phyloP scores from a whole-genome alignment of 768 basidiomycete genomes.

The Boletus tylopilopsis region DNA sequence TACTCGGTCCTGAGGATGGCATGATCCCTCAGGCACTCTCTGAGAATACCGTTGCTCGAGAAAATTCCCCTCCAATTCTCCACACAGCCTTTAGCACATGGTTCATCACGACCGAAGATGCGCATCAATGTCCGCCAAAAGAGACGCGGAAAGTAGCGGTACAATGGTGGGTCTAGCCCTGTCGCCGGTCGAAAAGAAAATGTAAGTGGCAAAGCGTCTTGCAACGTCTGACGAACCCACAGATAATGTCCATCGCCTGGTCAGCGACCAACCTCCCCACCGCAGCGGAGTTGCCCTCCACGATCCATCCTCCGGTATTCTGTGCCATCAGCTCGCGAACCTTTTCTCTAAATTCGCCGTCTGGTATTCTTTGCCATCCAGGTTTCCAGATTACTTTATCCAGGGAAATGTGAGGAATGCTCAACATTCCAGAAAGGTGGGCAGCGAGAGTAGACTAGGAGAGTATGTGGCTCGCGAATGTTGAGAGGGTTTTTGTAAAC shows the following conservation, averaged over 20 bases:
- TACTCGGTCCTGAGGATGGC: slow-evolving; percentile 14
- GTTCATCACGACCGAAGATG: slow-evolving; percentile 28
- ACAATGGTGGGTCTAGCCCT: slow-evolving; percentile 70
- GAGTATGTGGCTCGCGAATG: too few relatives aligned
- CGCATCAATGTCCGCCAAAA: slow-evolving; percentile 50
- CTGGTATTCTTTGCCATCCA: slow-evolving; percentile 38
- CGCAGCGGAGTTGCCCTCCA: slow-evolving; percentile 45
- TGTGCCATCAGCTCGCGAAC: slow-evolving; percentile 24
- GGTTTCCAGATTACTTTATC: slow-evolving; percentile 50
- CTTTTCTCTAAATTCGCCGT: slow-evolving; percentile 22
- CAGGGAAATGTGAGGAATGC: slow-evolving; percentile 43
- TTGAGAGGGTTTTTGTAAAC: too few relatives aligned
- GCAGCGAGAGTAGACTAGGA: slow-evolving; percentile 45
- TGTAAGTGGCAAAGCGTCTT: neutral
- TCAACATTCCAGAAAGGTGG: slow-evolving; percentile 41
- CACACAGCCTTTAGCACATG: slow-evolving; percentile 49
- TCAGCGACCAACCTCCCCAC: slow-evolving; percentile 35
- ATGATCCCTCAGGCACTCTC: slow-evolving; percentile 49
- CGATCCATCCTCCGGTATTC: slow-evolving; percentile 45
- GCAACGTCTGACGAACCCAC: slow-evolving; percentile 30
- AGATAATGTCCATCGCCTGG: slow-evolving; percentile 49
- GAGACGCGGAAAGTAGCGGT: slow-evolving; percentile 58
- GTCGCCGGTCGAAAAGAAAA: neutral
- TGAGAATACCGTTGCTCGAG: slow-evolving; percentile 46
- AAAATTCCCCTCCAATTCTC: slow-evolving; percentile 41